Evolutionary conservation across 768 basidiomycete species (phyloP), one percentile per base, ranked within the genome.

Genomic region (Russula olivacea): DNA sequence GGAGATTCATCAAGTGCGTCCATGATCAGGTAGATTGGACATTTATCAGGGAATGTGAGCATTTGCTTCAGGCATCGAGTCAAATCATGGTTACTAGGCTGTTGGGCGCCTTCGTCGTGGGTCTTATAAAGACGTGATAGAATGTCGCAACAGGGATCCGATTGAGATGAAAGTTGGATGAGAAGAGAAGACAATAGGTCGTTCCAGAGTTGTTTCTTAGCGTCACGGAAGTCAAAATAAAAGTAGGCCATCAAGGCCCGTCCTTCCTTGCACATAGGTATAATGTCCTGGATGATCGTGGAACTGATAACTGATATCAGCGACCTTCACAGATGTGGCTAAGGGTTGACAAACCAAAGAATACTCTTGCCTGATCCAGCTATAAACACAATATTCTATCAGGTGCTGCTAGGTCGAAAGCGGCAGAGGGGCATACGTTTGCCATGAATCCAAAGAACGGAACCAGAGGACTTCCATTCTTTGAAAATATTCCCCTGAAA

Each of bases 1-100:
- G 57, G 23, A 50, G 47, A 58, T 32, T 58, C 57, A 4, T 58
- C 57, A 1, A 58, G 47, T n/a, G 57, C 57, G 19, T 49, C 57
- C 2, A 58, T 25, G 21, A 58, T 1, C 1, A 58, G 36, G 36
- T 58, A 58, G 17, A 34, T n/a, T n/a, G 32, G 50, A 52, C 9
- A 17, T n/a, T 52, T 30, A 30, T 34, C 19, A 11, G 53, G 38
- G 50, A 53, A 21, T 36, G 52, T 36, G 11, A 55, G 8, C 38
- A 55, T 55, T 25, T 41, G 2, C 10, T 28, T 41, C 8, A 55
- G 38, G 17, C 38, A 55, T 2, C 25, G 17, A 6, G 38, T 10
- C 54, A 55, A 41, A 19, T 2, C 10, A 0, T 14, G 7, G 10
- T 28, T 38, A 41, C 25, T 55, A 1, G 54, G 54, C 38, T 55